Conservation (phyloP, 2,329 filamentous ascomycete species). For the Epichloe typhina region DNA sequence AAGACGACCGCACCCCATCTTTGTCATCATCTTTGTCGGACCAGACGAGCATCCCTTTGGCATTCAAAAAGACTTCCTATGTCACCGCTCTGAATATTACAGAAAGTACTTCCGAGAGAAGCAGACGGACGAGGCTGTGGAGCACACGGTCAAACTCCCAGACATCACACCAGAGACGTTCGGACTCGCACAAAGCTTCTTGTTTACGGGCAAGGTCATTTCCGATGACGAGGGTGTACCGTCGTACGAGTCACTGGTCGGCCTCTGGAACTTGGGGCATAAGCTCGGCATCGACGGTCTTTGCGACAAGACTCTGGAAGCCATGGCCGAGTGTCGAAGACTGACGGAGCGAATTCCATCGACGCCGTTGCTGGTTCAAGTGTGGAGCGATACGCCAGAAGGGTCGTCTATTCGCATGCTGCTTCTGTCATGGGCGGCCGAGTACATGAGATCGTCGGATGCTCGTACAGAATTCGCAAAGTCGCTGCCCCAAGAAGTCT, state of each 20-base stretch:
- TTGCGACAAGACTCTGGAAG: slow-evolving; percentile 41
- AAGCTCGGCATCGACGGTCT: slow-evolving; percentile 39
- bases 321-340: slow-evolving; percentile 43
- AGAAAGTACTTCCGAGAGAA: slow-evolving; percentile 28
- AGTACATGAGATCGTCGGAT: slow-evolving; percentile 47
- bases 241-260: slow-evolving; percentile 40
- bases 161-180: slow-evolving; percentile 37
- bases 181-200: slow-evolving; percentile 39
- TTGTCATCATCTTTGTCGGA: slow-evolving; percentile 42
- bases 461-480: slow-evolving; percentile 44
- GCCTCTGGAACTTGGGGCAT: slow-evolving; percentile 43
- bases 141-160: slow-evolving; percentile 37
- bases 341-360: slow-evolving; percentile 42
- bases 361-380: slow-evolving; percentile 44
- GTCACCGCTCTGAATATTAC: slow-evolving; percentile 36
- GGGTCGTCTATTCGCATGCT: slow-evolving; percentile 46
- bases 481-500: slow-evolving; percentile 46
- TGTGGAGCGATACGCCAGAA: slow-evolving; percentile 49
- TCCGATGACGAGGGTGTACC: slow-evolving; percentile 29
- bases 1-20: slow-evolving; percentile 39
- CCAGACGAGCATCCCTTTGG: slow-evolving; percentile 39
- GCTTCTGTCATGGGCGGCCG: slow-evolving; percentile 47
- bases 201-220: slow-evolving; percentile 38
- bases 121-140: slow-evolving; percentile 25
- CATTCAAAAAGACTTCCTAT: slow-evolving; percentile 46